Evolutionary conservation across 257 asterid species (phyloP).

Genomic region (Nicotiana otophora): DNA sequence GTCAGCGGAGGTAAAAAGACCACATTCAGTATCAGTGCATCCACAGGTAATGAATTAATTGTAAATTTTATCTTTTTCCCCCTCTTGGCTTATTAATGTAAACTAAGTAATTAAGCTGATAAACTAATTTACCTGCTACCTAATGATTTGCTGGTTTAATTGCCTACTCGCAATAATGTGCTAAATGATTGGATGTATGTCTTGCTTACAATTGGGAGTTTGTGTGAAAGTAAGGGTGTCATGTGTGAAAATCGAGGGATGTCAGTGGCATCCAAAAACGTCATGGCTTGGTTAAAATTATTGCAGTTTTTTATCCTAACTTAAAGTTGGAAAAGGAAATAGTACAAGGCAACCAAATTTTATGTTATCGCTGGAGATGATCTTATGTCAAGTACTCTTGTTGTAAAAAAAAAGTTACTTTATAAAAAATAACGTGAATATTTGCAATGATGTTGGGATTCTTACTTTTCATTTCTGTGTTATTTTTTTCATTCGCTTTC

Average conservation of each 20-base stretch:
- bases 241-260: neutral
- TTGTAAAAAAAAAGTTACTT: neutral
- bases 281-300: neutral
- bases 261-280: neutral
- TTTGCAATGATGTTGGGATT: neutral
- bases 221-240: neutral
- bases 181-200: neutral
- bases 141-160: neutral
- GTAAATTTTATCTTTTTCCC: neutral
- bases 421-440: neutral
- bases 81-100: neutral
- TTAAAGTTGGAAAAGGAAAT: neutral
- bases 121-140: neutral
- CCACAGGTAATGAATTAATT: slow-evolving; percentile 42
- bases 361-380: neutral
- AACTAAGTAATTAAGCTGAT: neutral
- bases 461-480: neutral
- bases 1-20: slow-evolving; percentile 46
- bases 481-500: neutral
- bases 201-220: neutral
- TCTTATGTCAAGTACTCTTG: neutral
- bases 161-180: neutral
- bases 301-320: neutral
- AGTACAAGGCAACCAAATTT: neutral
- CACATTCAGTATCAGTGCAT: slow-evolving; percentile 58